Percentiles rank a stretch among this genome's conserved stretches.
Conservation (phyloP, 768 basidiomycete genomes). For the Omphalotus guepiniiformis region DNA sequence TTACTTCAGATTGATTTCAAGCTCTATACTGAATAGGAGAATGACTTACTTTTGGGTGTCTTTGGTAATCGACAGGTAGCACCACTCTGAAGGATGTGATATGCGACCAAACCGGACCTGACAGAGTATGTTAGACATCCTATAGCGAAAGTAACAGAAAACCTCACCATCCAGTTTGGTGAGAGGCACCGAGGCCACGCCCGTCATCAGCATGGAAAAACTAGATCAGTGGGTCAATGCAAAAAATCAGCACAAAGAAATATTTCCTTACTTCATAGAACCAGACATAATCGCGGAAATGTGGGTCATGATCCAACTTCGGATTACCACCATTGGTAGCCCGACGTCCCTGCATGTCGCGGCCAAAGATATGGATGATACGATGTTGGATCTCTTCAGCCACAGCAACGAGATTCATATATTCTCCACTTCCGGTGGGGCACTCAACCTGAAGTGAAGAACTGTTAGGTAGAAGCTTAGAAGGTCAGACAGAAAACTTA, state of each 20-base stretch:
- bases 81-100: slow-evolving; percentile 88
- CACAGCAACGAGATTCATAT: slow-evolving; percentile 90
- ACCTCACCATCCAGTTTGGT: slow-evolving; percentile 93
- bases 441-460: slow-evolving; percentile 66
- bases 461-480: slow-evolving; percentile 1
- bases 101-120: slow-evolving; percentile 87
- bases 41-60: slow-evolving; percentile 82
- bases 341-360: slow-evolving; percentile 79
- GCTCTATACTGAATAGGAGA: not conserved
- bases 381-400: slow-evolving; percentile 99
- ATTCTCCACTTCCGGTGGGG: slow-evolving; percentile 95
- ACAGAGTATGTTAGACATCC: not conserved
- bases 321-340: slow-evolving; percentile 90
- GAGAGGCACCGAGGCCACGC: slow-evolving; percentile 91
- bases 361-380: slow-evolving; percentile 98
- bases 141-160: not conserved
- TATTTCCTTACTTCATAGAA: slow-evolving; percentile 75
- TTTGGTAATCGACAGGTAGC: slow-evolving; percentile 85
- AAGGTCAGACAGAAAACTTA: not conserved
- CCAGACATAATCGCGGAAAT: slow-evolving; percentile 96
- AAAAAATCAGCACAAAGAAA: not conserved
- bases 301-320: slow-evolving; percentile 85
- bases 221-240: slow-evolving; percentile 33
- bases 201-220: slow-evolving; percentile 96
- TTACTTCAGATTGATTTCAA: not conserved